Evolutionary conservation across 441 rosid species (phyloP), one percentile per base, ranked within the genome.

Genomic region (Hura crepitans): DNA sequence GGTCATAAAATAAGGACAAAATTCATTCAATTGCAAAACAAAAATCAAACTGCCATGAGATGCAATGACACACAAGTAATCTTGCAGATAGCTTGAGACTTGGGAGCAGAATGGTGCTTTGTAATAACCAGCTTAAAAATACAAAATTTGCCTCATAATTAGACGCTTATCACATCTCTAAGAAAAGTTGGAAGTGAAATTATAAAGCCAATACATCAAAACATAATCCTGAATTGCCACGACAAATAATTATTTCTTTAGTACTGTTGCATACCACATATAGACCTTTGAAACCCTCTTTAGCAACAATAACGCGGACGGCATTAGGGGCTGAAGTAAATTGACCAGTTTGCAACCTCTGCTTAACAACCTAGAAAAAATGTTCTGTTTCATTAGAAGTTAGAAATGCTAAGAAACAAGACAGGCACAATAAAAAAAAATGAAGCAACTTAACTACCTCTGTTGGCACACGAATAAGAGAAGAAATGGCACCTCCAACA

Each of bases 341-440:
- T 68, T 92, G 98, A 68, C 92, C 90, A 58, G 98, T 90, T 80
- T 89, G 96, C 96, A 90, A 81, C 84, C 98, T 85, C 77, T 90
- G 91, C 83, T 92, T 92, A 37, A 74, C 66, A 69, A 74, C 77
- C 77, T 69, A 72, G 39, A 35, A 54, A 46, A 58, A 53, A 30
- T 25, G 9, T 23, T n/a, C 59, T 17, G n/a, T 62, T 33, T 5
- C 2, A n/a, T 20, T 7, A 53, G 47, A 53, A 56, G 25, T 28
- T 4, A 42, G 25, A 59, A 69, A 31, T 20, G 8, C 20, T 28
- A 59, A 11, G 35, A 51, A 60, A 49, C 56, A 33, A 11, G 7
- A 20, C 3, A 57, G 22, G 31, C 30, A 42, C 14, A 43, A 73
- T 15, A 11, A 14, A n/a, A 72, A 35, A 1, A 5, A 66, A 35